These are phyloP conservation scores for Pseudogymnoascus destructans DNA, from an alignment of 2,329 filamentous ascomycete genomes.

Conservation along the genomic window DNA sequence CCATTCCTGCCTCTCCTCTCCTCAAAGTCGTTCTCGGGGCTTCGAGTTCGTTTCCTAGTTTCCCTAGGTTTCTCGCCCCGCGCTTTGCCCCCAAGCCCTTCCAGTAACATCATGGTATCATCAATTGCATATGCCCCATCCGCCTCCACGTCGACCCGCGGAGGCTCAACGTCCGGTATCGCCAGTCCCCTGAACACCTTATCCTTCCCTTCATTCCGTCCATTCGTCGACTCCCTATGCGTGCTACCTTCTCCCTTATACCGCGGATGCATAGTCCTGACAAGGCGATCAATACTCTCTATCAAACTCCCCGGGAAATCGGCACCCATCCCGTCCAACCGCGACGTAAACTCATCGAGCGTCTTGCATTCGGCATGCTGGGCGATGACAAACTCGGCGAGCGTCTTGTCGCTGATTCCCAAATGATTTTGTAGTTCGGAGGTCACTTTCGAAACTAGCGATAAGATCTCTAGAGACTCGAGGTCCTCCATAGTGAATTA, in stretches of 20 bases:
- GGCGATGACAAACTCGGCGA: slow-evolving; percentile 92
- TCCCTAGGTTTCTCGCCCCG: slow-evolving; percentile 27
- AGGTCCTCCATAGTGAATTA: slow-evolving; percentile 43
- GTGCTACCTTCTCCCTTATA: slow-evolving; percentile 49
- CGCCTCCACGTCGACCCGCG: slow-evolving; percentile 38
- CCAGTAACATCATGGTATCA: slow-evolving; percentile 84
- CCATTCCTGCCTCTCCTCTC: slow-evolving; percentile 28
- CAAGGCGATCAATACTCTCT: slow-evolving; percentile 80
- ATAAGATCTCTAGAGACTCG: slow-evolving; percentile 79
- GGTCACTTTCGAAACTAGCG: slow-evolving; percentile 86
- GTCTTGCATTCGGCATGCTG: slow-evolving; percentile 66
- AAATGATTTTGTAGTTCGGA: slow-evolving; percentile 91
- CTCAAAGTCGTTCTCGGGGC: slow-evolving; percentile 31
- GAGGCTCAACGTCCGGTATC: slow-evolving; percentile 62
- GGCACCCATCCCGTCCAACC: slow-evolving; percentile 62
- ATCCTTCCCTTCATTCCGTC: slow-evolving; percentile 54
- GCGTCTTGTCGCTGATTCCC: slow-evolving; percentile 81
- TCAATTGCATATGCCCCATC: slow-evolving; percentile 56
- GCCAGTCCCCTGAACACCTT: slow-evolving; percentile 84
- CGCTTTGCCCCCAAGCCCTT: slow-evolving; percentile 62
- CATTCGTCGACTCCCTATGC: slow-evolving; percentile 29
- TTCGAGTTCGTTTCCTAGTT: slow-evolving; percentile 39
- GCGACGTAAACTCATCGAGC: slow-evolving; percentile 60
- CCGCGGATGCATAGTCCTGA: slow-evolving; percentile 81
- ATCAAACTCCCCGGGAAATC: slow-evolving; percentile 76